Evolutionary conservation across 305 asterid genomes (phyloP), one percentile per base, ranked within the genome.

Genomic region (Fraxinus baroniana): DNA sequence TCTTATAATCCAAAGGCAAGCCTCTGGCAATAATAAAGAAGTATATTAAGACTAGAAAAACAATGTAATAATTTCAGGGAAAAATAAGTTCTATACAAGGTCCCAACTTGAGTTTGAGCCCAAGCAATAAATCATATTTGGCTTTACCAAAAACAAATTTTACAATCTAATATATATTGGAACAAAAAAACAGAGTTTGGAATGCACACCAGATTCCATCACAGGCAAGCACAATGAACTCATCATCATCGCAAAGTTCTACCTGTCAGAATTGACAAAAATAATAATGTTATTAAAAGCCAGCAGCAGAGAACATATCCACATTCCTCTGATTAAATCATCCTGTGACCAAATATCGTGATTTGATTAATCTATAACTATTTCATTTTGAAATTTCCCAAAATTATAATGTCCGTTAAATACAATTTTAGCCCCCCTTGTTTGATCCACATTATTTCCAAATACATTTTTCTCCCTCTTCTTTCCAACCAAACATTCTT

Each of bases 141-240:
- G 60, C 60, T 49, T 49, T 49, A 4, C 18, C 20, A 49, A 8
- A 49, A 49, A 64, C 73, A 64, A 22, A 64, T 64, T 32, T 32
- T 30, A 33, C 17, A 68, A 72, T 71, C 8, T 28, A 76, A 77
- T 60, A 28, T 12, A 3, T 26, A 30, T 68, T 68, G 18, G 74
- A 28, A 13, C 18, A 12, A 28, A 75, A 83, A 79, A 10, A 8
- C 41, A 72, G 49, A 84, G 84, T 74, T 41, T 41, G 62, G 85
- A 79, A 76, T 85, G 86, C 93, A 77, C 93, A 94, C 99, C 99
- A 96, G 82, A 96, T 89, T 83, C 99, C 99, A 86, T 96, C 99
- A 90, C 99, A 96, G 39, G 99, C 99, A 75, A 95, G 95, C 90
- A 95, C 98, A 60, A 95, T 74, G 87, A 95, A 95, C 84, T 95